Evolutionary conservation across 192 early-diverging fungal species (phyloP).

Genomic region (Backusella circina): DNA sequence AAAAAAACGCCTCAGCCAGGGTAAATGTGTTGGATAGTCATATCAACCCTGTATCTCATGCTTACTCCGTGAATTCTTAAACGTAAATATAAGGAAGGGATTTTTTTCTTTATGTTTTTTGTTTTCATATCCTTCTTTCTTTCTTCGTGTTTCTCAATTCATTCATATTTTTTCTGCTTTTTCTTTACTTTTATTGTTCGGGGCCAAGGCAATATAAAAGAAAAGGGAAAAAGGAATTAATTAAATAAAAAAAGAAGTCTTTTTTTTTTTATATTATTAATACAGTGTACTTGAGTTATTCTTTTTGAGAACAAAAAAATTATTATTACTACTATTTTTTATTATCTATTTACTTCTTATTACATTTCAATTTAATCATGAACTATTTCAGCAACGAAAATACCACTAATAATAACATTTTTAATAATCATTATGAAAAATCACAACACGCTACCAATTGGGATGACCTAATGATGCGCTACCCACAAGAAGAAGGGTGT

Average conservation of each 20-base stretch:
- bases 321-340: not conserved
- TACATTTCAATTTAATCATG: not conserved
- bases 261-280: not conserved
- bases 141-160: not conserved
- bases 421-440: not conserved
- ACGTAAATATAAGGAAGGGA: not conserved
- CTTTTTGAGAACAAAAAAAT: not conserved
- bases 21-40: not conserved
- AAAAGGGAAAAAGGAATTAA: not conserved
- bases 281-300: not conserved
- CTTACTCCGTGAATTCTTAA: not conserved
- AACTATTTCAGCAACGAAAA: not conserved
- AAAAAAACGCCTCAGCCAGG: not conserved
- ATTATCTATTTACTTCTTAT: not conserved
- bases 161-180: not conserved
- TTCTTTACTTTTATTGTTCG: not conserved
- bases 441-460: not conserved
- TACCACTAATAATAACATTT: not conserved
- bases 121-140: not conserved
- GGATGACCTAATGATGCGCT: not conserved
- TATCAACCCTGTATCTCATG: not conserved
- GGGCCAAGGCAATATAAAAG: not conserved
- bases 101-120: not conserved
- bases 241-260: not conserved
- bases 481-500: not conserved